These are phyloP conservation scores for Lentithecium fluviatile DNA, from an alignment of 495 filamentous ascomycete genomes.

Conservation along the genomic window DNA sequence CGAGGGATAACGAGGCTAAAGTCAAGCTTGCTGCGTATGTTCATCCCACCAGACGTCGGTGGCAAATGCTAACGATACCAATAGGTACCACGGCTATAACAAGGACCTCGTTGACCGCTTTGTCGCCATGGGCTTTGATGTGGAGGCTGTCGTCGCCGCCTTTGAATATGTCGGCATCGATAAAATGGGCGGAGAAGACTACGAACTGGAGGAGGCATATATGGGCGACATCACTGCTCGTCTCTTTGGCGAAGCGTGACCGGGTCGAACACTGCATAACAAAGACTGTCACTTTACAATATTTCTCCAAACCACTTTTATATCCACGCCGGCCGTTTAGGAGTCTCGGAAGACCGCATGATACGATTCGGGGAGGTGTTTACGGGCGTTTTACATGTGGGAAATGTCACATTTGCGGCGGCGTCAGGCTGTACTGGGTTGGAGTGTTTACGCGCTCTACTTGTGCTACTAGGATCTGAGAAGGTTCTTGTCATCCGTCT, in stretches of 20 bases:
- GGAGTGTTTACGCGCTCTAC: too few species aligned
- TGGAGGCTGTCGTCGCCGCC: slow-evolving; percentile 81
- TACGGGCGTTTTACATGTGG: too few species aligned
- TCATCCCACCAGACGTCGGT: not conserved
- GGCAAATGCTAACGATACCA: not conserved
- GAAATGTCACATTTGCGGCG: too few species aligned
- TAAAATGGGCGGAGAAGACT: slow-evolving; percentile 70
- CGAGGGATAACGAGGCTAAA: slow-evolving; percentile 53
- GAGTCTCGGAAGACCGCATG: too few species aligned
- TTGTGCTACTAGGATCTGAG: too few species aligned
- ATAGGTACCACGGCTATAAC: slow-evolving; percentile 86
- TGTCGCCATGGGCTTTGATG: slow-evolving; percentile 87
- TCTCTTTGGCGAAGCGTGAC: slow-evolving; percentile 67
- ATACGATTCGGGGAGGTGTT: too few species aligned
- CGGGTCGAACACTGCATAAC: too few species aligned
- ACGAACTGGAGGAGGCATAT: slow-evolving; percentile 79
- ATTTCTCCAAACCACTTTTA: too few species aligned
- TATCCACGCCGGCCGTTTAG: too few species aligned
- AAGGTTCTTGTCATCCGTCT: too few species aligned
- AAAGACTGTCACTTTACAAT: too few species aligned
- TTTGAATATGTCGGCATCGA: slow-evolving; percentile 83
- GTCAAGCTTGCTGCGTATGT: slow-evolving; percentile 44
- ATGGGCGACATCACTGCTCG: slow-evolving; percentile 87
- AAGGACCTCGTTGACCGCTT: slow-evolving; percentile 85
- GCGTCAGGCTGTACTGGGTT: too few species aligned